Base-by-base conservation (phyloP, 805 yeast species). In the Pichia phayaonensis region DNA sequence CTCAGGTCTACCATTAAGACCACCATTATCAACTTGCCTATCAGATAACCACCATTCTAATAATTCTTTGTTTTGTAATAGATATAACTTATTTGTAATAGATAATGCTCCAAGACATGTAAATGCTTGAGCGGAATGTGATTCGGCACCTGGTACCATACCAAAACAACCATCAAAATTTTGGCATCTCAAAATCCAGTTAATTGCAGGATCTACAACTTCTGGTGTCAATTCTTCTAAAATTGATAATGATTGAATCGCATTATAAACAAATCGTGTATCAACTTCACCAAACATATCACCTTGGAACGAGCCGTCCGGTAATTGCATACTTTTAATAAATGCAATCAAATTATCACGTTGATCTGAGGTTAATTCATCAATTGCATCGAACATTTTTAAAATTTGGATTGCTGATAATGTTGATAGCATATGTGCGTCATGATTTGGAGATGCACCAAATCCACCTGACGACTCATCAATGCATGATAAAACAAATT, bases 121-220 rank as follows among this genome's bases (percentile, higher is more conserved):
- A 59, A 89, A 90, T 0, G 83, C 86, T 65, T 87, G 96, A 0
- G 97, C 97, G 1, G 96, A 84, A 66, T 94, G 99, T 44, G 92
- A 82, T 65, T 94, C 99, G 0, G 96, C 92, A 0, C 96, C 97
- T 0, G 99, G 98, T 10, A 81, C 80, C 67, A 87, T 72, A 0
- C 99, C 99, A 72, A 86, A 94, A 0, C 95, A 96, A 4, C 99
- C 99, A 64, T 94, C 99, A 62, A 89, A 92, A 65, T 94, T 94
- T 54, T 77, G 83, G 66, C 99, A 94, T 38, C 62, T 61, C 47
- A 76, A 57, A 2, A 92, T 77, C 67, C 81, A 92, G 0, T 69
- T 70, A 1, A 80, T 82, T 0, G 96, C 89, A 0, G 79, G 79
- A 16, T 77, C 79, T 4, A 61, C 66, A 11, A 77, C 61, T 2